Conservation (phyloP, 805 yeast genomes). For the Blastobotrys attinorum region DNA sequence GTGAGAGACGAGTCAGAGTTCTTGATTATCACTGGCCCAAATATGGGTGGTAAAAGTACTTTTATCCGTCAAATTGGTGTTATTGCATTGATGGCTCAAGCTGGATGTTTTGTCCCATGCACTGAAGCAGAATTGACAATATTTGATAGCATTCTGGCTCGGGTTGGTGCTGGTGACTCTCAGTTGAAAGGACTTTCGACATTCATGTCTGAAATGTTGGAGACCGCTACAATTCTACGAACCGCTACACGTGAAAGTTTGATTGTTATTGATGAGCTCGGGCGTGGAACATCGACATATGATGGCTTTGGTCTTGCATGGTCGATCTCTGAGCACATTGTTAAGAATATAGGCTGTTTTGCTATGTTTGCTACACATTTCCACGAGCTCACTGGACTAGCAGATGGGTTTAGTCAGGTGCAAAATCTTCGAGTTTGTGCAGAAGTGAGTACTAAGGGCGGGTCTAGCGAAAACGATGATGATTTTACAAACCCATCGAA, state of each 20-base stretch:
- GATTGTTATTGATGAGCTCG: constrained; percentile 88
- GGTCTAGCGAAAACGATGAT: constrained; percentile 25
- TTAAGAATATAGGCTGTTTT: constrained; percentile 63
- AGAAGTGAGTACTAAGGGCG: constrained; percentile 51
- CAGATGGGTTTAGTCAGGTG: constrained; percentile 53
- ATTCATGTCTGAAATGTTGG: constrained; percentile 94
- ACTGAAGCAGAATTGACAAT: constrained; percentile 68
- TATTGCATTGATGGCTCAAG: constrained; percentile 77
- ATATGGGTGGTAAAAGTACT: constrained; percentile 97
- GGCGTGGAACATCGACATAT: constrained; percentile 88
- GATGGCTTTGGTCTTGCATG: constrained; percentile 98
- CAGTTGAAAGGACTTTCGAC: constrained; percentile 96
- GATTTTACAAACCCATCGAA: constrained; percentile 26
- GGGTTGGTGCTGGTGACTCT: constrained; percentile 99
- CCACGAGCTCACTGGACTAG: constrained; percentile 83
- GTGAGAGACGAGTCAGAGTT: constrained; percentile 55
- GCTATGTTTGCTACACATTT: constrained; percentile 95
- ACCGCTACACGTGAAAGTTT: constrained; percentile 73
- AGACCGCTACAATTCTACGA: constrained; percentile 78
- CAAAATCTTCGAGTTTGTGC: constrained; percentile 89
- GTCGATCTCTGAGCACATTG: constrained; percentile 85
- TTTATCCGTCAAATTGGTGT: constrained; percentile 87
- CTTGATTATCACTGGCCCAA: constrained; percentile 86
- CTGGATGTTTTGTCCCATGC: constrained; percentile 85
- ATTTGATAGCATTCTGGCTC: constrained; percentile 85